Evolutionary conservation across 139 green algal genomes (phyloP).

Genomic region (Chlorella ohadii): DNA sequence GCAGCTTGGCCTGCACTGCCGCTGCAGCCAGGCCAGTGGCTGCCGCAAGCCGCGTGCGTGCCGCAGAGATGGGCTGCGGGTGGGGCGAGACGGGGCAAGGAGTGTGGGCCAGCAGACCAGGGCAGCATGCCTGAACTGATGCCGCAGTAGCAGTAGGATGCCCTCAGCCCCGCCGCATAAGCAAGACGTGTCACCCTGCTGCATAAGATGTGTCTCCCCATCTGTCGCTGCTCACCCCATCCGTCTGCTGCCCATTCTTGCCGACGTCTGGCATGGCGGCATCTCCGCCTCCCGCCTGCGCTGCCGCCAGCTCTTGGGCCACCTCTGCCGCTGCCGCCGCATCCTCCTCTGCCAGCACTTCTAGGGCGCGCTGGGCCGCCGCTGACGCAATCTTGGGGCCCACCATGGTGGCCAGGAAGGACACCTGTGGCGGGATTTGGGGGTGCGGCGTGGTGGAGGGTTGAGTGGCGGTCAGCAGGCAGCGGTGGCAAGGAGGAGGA

Average conservation of each 20-base stretch:
- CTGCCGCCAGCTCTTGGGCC: neutral
- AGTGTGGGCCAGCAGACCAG: too few relatives aligned
- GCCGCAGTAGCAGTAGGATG: too few relatives aligned
- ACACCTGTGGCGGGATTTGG: constrained; percentile 63
- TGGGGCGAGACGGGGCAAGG: neutral
- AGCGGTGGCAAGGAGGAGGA: too few relatives aligned
- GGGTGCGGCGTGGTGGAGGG: too few relatives aligned
- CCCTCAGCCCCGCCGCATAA: too few relatives aligned
- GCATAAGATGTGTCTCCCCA: too few relatives aligned
- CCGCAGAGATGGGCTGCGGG: constrained; percentile 15
- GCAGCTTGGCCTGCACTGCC: constrained; percentile 66
- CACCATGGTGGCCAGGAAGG: constrained; percentile 82
- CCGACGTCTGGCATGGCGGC: neutral
- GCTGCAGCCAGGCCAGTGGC: constrained; percentile 71
- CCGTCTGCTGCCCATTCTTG: neutral
- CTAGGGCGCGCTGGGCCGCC: constrained; percentile 83
- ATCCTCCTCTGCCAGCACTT: constrained; percentile 76
- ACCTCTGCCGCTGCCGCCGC: constrained; percentile 23
- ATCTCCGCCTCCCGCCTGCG: neutral
- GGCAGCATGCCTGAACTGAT: too few relatives aligned
- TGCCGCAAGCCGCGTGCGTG: constrained; percentile 47
- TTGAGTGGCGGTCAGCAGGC: neutral
- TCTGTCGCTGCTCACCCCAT: neutral
- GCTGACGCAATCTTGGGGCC: constrained; percentile 84
- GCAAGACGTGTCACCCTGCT: too few relatives aligned